These are phyloP conservation scores for Barbatosphaeria neglecta DNA, from an alignment of 495 filamentous ascomycete genomes.

Conservation along the genomic window DNA sequence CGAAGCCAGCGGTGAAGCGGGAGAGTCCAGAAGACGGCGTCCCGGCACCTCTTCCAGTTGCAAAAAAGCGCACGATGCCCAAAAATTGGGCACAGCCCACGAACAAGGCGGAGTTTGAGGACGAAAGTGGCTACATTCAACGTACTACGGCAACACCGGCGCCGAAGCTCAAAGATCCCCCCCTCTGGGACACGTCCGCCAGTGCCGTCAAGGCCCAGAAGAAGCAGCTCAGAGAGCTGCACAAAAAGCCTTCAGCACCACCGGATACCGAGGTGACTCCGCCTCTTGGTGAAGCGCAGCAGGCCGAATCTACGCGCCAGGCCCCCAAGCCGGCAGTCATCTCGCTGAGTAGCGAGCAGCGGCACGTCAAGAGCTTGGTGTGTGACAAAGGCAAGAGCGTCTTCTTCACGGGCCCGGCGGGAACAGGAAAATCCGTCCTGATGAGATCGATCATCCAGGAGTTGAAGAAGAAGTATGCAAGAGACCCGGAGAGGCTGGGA, in stretches of 20 bases:
- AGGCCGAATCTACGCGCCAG: conserved; percentile 19
- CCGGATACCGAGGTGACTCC: conserved; percentile 9
- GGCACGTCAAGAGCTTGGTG: conserved; percentile 69
- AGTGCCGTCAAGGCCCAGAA: conserved; percentile 75
- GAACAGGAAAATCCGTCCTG: conserved; percentile 93
- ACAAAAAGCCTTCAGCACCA: conserved; percentile 26
- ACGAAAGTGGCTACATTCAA: conserved; percentile 18
- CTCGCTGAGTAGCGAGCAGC: conserved; percentile 75
- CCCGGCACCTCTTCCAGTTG: conserved; percentile 7
- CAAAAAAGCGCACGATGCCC: conserved; percentile 22
- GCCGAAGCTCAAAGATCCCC: conserved; percentile 21
- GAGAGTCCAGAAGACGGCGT: conserved; percentile 13
- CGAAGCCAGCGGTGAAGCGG: conserved; percentile 18
- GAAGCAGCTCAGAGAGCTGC: conserved; percentile 55
- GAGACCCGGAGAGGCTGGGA: conserved; percentile 70
- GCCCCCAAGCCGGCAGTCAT: conserved; percentile 42
- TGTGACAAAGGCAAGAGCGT: conserved; percentile 69
- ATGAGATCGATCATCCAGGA: conserved; percentile 80
- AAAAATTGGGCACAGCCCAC: conserved; percentile 10
- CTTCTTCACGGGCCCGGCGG: conserved; percentile 96
- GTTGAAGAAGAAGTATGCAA: conserved; percentile 59
- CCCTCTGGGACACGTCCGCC: conserved; percentile 69
- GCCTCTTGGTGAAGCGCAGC: conserved; percentile 16
- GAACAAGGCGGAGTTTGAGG: conserved; percentile 8
- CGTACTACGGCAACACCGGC: conserved; percentile 12